Conservation (phyloP, 2,329 filamentous ascomycete species). For the Venturia asperata region DNA sequence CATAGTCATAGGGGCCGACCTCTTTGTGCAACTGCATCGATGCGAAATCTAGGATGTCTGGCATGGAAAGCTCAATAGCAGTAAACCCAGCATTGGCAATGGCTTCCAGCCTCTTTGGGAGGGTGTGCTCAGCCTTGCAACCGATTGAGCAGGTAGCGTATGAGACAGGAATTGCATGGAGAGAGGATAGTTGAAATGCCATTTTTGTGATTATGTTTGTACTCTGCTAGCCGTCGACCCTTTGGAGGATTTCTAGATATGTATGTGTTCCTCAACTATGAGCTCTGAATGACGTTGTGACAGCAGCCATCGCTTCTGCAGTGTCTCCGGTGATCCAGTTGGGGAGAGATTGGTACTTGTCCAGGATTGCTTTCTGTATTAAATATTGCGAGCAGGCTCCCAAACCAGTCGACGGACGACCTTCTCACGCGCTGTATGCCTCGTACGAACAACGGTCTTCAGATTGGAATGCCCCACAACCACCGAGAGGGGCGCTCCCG, state of each 20-base stretch:
- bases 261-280: not conserved
- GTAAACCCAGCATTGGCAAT: slow-evolving; percentile 59
- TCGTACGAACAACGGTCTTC: no score
- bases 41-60: slow-evolving; percentile 61
- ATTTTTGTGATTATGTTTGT: slow-evolving; percentile 24
- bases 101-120: slow-evolving; percentile 54
- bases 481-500: no score
- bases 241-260: not conserved
- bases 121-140: slow-evolving; percentile 41
- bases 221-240: not conserved
- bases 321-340: no score
- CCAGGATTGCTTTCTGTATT: no score
- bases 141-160: slow-evolving; percentile 53
- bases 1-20: slow-evolving; percentile 53
- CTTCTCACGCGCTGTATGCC: no score
- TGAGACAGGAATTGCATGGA: slow-evolving; percentile 41
- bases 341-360: no score
- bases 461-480: no score
- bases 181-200: slow-evolving; percentile 31
- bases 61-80: slow-evolving; percentile 67
- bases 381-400: no score
- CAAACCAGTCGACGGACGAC: no score
- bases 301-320: not conserved
- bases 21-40: slow-evolving; percentile 43
- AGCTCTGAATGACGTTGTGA: slow-evolving; percentile 15